Percentiles rank a stretch among this genome's conserved stretches.
Evolutionary conservation across 2,329 filamentous ascomycete genomes (phyloP).

Genomic region (Epichloe hybrida): DNA sequence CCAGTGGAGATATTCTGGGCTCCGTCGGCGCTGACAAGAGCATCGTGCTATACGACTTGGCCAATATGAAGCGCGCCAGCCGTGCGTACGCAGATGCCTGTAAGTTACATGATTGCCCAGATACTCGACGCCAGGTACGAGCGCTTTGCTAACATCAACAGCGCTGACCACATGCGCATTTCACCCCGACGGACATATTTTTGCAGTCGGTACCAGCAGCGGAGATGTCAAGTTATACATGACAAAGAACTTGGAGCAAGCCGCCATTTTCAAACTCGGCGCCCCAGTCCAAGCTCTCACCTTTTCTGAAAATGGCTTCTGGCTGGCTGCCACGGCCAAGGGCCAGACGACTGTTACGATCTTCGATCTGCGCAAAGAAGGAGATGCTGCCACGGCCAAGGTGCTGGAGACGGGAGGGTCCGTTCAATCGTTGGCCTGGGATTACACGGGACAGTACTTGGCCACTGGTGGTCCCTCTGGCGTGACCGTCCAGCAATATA

Average conservation of each 20-base stretch:
- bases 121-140: neutral
- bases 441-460: slow-evolving; percentile 89
- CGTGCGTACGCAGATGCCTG: slow-evolving; percentile 70
- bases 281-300: slow-evolving; percentile 61
- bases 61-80: slow-evolving; percentile 51
- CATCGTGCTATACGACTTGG: slow-evolving; percentile 77
- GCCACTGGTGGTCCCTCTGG: slow-evolving; percentile 69
- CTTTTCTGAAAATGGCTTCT: slow-evolving; percentile 96
- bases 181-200: slow-evolving; percentile 91
- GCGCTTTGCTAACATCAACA: slow-evolving; percentile 18
- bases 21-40: slow-evolving; percentile 88
- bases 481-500: slow-evolving; percentile 78
- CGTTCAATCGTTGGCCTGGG: slow-evolving; percentile 72
- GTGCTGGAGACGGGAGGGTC: slow-evolving; percentile 70
- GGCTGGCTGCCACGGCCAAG: slow-evolving; percentile 74
- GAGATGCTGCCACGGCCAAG: slow-evolving; percentile 68
- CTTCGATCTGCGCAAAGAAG: slow-evolving; percentile 86
- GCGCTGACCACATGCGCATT: slow-evolving; percentile 69
- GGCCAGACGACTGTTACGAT: slow-evolving; percentile 68
- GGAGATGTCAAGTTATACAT: slow-evolving; percentile 84
- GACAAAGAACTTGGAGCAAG: slow-evolving; percentile 63
- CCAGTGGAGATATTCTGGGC: slow-evolving; percentile 67
- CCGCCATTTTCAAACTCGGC: slow-evolving; percentile 57
- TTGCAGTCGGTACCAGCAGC: slow-evolving; percentile 68
- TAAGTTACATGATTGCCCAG: slow-evolving; percentile 32